Base-by-base conservation (phyloP, 768 basidiomycete species). In the Lepiota venenata region DNA sequence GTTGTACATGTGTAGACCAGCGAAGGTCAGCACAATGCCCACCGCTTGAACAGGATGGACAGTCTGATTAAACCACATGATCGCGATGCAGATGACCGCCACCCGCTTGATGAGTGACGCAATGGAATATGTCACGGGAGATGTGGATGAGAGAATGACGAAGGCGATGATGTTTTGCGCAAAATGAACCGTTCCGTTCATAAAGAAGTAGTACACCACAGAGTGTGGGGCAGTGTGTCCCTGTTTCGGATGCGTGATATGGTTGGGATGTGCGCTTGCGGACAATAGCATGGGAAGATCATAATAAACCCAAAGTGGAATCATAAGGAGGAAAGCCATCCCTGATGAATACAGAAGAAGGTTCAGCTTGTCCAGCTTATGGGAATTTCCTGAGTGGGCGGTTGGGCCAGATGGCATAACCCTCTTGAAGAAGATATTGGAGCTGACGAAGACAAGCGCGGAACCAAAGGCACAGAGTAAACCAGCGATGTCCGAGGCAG, bases 391-490 rank as follows among this genome's bases (percentile, higher is more conserved):
- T 4, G 73, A 63, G 16, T 71, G 55, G 29, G 73, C 71, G 18
- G 74, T 72, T 4, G 71, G 64, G 49, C 77, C 77, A 7, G 81
- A 77, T 2, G 97, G 97, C 81, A 99, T 88, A 58, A 98, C 86
- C 76, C 96, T 98, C 74, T 99, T 99, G 81, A 96, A 98, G 70
- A 95, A 97, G 63, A 99, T 98, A 71, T 99, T 99, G 59, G 93
- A 95, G 61, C 88, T 89, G 58, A 99, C 97, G 67, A 99, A 98
- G 60, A 99, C 86, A 55, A 99, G 72, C 27, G 97, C 97, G 10
- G 94, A 97, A 14, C 96, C 96, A 64, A 99, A 94, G 2, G 97
- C 96, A 69, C 91, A 97, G 22, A 97, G 73, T n/a, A 99, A 72
- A 11, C 97, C 97, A 22, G 88, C 71, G 16, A 81, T 69, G 66